These are phyloP conservation scores for Dipteronia sinensis DNA, from an alignment of 345 rosid species.

Conservation along the genomic window DNA sequence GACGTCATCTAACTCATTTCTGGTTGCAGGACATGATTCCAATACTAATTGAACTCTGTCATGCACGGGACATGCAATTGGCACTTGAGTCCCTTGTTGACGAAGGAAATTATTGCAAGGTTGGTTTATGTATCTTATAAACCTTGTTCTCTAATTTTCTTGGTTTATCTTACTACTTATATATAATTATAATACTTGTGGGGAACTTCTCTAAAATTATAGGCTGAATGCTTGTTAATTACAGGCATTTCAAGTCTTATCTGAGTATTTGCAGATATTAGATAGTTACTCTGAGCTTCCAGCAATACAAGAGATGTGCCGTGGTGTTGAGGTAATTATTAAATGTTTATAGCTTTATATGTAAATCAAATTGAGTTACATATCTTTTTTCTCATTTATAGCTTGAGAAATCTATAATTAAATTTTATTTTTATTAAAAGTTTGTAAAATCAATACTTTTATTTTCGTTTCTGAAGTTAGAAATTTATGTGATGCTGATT, in stretches of 20 bases:
- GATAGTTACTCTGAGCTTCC: slow-evolving; percentile 87
- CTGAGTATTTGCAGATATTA: slow-evolving; percentile 92
- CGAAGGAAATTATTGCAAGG: slow-evolving; percentile 95
- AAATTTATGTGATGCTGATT: slow-evolving; percentile 4
- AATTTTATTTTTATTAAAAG: not conserved
- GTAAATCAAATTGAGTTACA: not conserved
- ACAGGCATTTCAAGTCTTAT: slow-evolving; percentile 97
- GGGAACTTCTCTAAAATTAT: slow-evolving; percentile 16
- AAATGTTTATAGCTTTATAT: slow-evolving; percentile 9
- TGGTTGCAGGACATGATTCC: slow-evolving; percentile 85
- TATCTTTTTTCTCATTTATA: not conserved
- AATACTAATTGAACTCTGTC: slow-evolving; percentile 68
- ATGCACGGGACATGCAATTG: slow-evolving; percentile 77
- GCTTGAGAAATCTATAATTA: not conserved
- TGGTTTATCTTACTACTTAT: not conserved
- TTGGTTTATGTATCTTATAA: slow-evolving; percentile 24
- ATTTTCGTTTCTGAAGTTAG: not conserved
- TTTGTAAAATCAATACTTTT: not conserved
- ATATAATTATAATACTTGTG: slow-evolving; percentile 13
- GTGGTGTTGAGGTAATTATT: slow-evolving; percentile 85
- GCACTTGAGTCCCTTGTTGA: slow-evolving; percentile 87
- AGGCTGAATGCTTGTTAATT: slow-evolving; percentile 27
- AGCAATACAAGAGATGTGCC: slow-evolving; percentile 92
- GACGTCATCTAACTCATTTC: not conserved
- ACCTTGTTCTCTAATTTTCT: slow-evolving; percentile 9